phyloP scores from a whole-genome alignment of 805 yeast species.

The Pichia californica region DNA sequence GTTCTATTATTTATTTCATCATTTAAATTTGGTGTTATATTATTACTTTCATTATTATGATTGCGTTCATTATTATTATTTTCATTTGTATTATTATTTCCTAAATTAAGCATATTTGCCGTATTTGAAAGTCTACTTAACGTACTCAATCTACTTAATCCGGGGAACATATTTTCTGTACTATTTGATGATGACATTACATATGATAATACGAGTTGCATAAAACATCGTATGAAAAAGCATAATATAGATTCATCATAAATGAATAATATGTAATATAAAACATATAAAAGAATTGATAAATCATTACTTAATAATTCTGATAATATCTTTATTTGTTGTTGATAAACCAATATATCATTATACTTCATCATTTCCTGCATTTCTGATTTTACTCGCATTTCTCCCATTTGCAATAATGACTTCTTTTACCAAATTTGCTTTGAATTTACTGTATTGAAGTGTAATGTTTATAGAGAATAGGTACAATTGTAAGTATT shows the following conservation, averaged over 20 bases:
- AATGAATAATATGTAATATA: constrained; percentile 8
- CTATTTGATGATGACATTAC: neutral
- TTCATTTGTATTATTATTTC: neutral
- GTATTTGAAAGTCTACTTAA: neutral
- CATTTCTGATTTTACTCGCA: constrained; percentile 2
- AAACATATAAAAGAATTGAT: constrained; percentile 1
- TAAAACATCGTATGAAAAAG: neutral
- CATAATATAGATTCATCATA: constrained; percentile 12
- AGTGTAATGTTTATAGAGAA: too few relatives aligned
- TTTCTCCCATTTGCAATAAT: neutral
- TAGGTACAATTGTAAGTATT: too few relatives aligned
- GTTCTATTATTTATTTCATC: neutral
- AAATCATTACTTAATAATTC: constrained; percentile 2
- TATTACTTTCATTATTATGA: neutral
- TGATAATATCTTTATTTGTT: constrained; percentile 1
- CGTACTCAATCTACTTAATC: neutral
- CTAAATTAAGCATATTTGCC: neutral
- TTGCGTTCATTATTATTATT: neutral
- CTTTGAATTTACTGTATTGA: too few relatives aligned
- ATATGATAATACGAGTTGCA: constrained; percentile 5
- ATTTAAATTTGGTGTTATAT: neutral
- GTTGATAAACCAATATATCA: constrained; percentile 1
- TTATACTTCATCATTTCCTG: constrained; percentile 1
- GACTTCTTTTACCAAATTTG: too few relatives aligned
- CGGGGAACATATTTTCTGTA: neutral